phyloP scores from a whole-genome alignment of 2,329 filamentous ascomycete species.

The Aureobasidium sp. region DNA sequence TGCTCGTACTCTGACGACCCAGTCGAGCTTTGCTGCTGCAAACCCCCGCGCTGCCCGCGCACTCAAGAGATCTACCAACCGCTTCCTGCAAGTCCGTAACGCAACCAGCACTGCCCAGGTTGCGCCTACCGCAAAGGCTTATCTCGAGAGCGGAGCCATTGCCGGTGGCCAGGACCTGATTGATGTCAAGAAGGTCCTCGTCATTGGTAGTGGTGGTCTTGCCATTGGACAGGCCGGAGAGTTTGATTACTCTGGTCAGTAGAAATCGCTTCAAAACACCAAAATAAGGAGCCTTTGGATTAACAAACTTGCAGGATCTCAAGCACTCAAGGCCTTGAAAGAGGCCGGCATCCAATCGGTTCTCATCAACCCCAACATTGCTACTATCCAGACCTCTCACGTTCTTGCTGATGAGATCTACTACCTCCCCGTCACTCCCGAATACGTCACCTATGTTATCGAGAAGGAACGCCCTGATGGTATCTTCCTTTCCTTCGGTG shows the following conservation, averaged over 20 bases:
- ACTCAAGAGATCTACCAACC: constrained; percentile 16
- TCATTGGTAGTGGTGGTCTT: constrained; percentile 91
- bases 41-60: constrained; percentile 7
- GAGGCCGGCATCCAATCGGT: constrained; percentile 88
- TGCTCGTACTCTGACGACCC: constrained; percentile 26
- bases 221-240: constrained; percentile 97
- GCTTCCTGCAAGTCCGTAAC: constrained; percentile 21
- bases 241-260: constrained; percentile 93
- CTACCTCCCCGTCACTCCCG: constrained; percentile 93
- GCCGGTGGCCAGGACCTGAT: constrained; percentile 69
- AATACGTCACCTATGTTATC: constrained; percentile 97
- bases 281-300: not conserved
- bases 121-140: constrained; percentile 76
- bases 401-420: constrained; percentile 94
- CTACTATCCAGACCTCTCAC: constrained; percentile 96
- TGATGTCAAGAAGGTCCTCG: constrained; percentile 92
- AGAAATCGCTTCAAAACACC: not conserved
- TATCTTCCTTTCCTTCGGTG: constrained; percentile 94
- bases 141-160: constrained; percentile 80
- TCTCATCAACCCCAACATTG: constrained; percentile 96
- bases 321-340: constrained; percentile 93
- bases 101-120: constrained; percentile 47
- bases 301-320: constrained; percentile 58
- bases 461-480: constrained; percentile 93
- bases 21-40: constrained; percentile 17